Base-by-base conservation (phyloP, 495 filamentous ascomycete species). In the Aspergillus homomorphus region DNA sequence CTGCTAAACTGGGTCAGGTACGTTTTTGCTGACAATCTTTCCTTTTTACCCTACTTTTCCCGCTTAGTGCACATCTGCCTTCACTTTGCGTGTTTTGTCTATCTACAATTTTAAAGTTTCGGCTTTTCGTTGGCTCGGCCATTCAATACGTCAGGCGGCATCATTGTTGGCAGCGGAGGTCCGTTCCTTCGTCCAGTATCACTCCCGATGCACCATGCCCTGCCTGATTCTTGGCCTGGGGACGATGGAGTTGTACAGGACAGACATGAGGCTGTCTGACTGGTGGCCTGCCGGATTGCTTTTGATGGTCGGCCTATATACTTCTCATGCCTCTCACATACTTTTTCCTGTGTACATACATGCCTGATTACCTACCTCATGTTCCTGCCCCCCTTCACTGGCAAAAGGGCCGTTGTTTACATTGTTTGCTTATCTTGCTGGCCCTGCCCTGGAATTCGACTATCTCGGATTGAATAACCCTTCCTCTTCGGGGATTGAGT, bases 1-100 rank as follows among this genome's bases (percentile, higher is more conserved):
- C 93, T 14, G 93, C 91, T 33, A 80, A 86, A 59, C 81, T 97
- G 68, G 93, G 93, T 48, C 89, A 96, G 89, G 93, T 95, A 84
- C 61, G 72, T 73, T 45, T 55, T 12, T 14, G 33, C 33, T 38
- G 33, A 12, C 33, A 38, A 12, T 12, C 4, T 38, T 38, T 12
- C 10, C 33, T 12, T 10, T 38, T 38, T 45, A 59, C 53, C 46
- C 30, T 56, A 30, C 22, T 57, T 52, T 54, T 54, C 3, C 30
- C 54, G 50, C 46, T 58, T 6, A 53, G 53, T 53, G 20, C 53
- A 22, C 49, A 38, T 63, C n/a, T 53, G 41, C 24, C 51, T 54
- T 23, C 41, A 24, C 10, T 2, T 51, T 24, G 45, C 28, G 52
- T 58, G 23, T 33, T 45, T 55, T 51, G 44, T 42, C 57, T 54